Evolutionary conservation across 1,284 basidiomycete species (phyloP).

Genomic region (Cutaneotrichosporon daszewskae): DNA sequence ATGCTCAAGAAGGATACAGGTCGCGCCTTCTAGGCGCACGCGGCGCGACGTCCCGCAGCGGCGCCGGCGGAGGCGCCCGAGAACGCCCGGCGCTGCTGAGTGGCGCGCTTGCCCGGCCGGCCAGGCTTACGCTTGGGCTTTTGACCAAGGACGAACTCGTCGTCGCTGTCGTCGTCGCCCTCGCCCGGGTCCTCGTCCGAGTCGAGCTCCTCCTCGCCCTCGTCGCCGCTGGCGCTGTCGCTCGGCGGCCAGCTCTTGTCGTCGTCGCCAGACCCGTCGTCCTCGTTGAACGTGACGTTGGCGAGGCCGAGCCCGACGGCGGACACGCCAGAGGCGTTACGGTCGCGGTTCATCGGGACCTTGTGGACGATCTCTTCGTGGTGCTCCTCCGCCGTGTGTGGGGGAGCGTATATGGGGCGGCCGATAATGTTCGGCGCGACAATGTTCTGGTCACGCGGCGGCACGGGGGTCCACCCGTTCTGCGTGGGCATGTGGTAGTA

Average conservation of each 20-base stretch:
- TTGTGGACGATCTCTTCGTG: too few species aligned
- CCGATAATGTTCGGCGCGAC: conserved; percentile 11
- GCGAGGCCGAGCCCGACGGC: conserved; percentile 38
- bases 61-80: too few species aligned
- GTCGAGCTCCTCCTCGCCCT: conserved; percentile 18
- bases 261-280: conserved; percentile 10
- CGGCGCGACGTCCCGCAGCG: conserved; percentile 4
- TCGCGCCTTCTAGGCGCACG: too few species aligned
- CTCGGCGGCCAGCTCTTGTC: conserved; percentile 10
- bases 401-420: neutral
- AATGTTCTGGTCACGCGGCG: conserved; percentile 3
- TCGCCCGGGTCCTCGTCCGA: conserved; percentile 11
- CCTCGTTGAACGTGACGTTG: conserved; percentile 36
- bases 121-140: conserved; percentile 15
- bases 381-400: neutral
- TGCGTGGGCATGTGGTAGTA: conserved; percentile 4
- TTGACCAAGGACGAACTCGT: conserved; percentile 19
- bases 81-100: too few species aligned
- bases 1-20: too few species aligned
- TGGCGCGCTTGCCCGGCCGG: conserved; percentile 10
- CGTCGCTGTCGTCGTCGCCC: conserved; percentile 13
- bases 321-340: conserved; percentile 21
- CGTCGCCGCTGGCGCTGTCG: conserved; percentile 4
- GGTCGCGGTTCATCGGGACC: conserved; percentile 8
- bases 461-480: conserved; percentile 2